These are phyloP conservation scores for Camelina laxa DNA, from an alignment of 345 rosid genomes.

Conservation along the genomic window DNA sequence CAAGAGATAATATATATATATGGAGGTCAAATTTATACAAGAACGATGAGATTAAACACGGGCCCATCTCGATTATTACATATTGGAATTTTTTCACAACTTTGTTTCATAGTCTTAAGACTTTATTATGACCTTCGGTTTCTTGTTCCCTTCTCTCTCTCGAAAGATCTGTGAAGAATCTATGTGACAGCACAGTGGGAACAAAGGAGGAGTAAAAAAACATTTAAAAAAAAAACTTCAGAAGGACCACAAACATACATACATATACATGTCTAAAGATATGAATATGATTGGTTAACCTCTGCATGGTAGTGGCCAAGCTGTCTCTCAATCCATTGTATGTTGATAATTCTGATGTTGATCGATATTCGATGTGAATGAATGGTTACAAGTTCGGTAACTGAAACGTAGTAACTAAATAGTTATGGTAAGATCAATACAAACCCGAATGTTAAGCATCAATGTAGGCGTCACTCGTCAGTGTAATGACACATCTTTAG, in stretches of 20 bases:
- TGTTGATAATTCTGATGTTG: constrained; percentile 15
- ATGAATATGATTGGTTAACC: constrained; percentile 35
- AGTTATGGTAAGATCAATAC: neutral
- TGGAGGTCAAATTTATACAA: neutral
- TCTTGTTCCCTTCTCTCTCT: constrained; percentile 3
- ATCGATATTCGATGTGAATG: constrained; percentile 22
- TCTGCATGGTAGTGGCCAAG: constrained; percentile 40
- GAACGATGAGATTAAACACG: constrained; percentile 8
- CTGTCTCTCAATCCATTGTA: constrained; percentile 41
- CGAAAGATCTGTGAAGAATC: constrained; percentile 30
- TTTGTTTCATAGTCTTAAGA: constrained; percentile 26
- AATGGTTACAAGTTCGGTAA: neutral
- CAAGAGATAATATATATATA: neutral
- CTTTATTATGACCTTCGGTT: constrained; percentile 22
- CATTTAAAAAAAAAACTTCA: neutral
- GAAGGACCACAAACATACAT: constrained; percentile 46
- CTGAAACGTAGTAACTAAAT: neutral
- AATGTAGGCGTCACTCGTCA: neutral
- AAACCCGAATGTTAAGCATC: neutral
- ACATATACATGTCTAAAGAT: constrained; percentile 32
- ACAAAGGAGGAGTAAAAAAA: constrained; percentile 25
- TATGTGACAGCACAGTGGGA: constrained; percentile 39
- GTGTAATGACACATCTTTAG: neutral
- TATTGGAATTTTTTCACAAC: neutral
- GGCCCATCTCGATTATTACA: constrained; percentile 22